These are phyloP conservation scores for Huntiella moniliformis DNA, from an alignment of 2,329 filamentous ascomycete genomes.

Conservation along the genomic window DNA sequence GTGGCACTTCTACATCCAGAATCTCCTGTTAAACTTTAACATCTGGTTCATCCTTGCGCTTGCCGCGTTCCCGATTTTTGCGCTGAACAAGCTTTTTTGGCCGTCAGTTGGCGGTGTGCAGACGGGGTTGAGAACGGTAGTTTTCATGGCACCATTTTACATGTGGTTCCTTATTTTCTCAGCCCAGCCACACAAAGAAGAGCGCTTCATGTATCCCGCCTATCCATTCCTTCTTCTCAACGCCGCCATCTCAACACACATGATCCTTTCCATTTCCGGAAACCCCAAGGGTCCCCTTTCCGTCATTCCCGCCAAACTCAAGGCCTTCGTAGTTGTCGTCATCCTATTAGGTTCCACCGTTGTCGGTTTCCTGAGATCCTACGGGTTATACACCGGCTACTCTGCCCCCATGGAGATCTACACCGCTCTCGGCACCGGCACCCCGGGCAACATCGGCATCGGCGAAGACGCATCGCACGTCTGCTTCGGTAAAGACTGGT, in stretches of 20 bases:
- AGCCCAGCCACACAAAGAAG: slow-evolving; percentile 87
- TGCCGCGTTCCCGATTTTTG: slow-evolving; percentile 52
- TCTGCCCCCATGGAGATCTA: slow-evolving; percentile 61
- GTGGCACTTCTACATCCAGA: slow-evolving; percentile 92
- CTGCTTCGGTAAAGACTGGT: slow-evolving; percentile 95
- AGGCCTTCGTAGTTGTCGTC: slow-evolving; percentile 42
- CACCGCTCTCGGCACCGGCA: slow-evolving; percentile 40
- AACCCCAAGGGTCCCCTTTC: slow-evolving; percentile 48
- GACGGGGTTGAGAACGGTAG: slow-evolving; percentile 53
- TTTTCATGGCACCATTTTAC: slow-evolving; percentile 76
- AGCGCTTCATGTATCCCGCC: slow-evolving; percentile 94
- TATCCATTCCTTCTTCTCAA: slow-evolving; percentile 86
- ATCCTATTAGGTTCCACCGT: slow-evolving; percentile 46
- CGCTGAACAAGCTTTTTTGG: slow-evolving; percentile 50
- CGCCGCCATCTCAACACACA: slow-evolving; percentile 67
- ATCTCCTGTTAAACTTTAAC: slow-evolving; percentile 86
- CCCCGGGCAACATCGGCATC: slow-evolving; percentile 28
- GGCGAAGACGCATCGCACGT: slow-evolving; percentile 47
- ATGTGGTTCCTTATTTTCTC: slow-evolving; percentile 89
- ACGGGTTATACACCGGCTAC: slow-evolving; percentile 66
- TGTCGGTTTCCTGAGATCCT: slow-evolving; percentile 50
- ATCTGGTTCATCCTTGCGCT: slow-evolving; percentile 76
- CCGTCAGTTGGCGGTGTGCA: slow-evolving; percentile 43
- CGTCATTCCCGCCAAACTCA: slow-evolving; percentile 57
- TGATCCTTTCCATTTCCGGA: slow-evolving; percentile 57